Base-by-base conservation (phyloP, 148 eudicot genomes). In the Chenopodium suecicum region DNA sequence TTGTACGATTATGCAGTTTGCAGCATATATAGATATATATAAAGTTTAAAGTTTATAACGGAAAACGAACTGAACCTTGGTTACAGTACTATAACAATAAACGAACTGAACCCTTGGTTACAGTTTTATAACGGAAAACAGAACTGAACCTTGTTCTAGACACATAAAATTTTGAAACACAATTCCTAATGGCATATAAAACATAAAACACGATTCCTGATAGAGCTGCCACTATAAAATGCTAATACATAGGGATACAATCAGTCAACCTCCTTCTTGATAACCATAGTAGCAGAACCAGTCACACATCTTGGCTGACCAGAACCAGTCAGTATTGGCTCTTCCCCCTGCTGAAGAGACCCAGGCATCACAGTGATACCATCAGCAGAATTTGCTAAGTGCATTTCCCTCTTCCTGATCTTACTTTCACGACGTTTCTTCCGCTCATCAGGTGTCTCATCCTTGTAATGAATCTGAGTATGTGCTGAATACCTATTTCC, bases 281-380 rank as follows among this genome's bases (percentile, higher is more conserved):
- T 67, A 17, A 3, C 47, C 29, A 20, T 23, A 62, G 7, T 4
- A 32, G 78, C 4, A 71, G 44, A 44, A 46, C 0, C 11, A 52
- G 17, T 10, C 56, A 2, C 56, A 52, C 14, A 52, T 52, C 12
- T 52, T 52, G 16, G 14, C 16, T 10, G 12, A 14, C 2, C 56
- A 52, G 14, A 10, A 52, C 16, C 56, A 10, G 17, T 52, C 12
- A 10, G 2, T 22, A 11, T 67, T 31, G 48, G 29, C 34, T 8
- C 47, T 64, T 66, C 41, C 48, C 31, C 64, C 12, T 73, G 64
- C 12, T 80, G 72, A 29, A 16, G 62, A 41, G 80, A 23, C 60
- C 46, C 75, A 9, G 80, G 76, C 60, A 82, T 44, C 16, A 82
- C 17, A 70, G 84, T 82, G 4, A 82, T 44, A 4, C 84, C 84